A percentile compares a stretch with the other conserved stretches of the same genome.
Evolutionary conservation across 805 yeast genomes (phyloP).

Genomic region (Candida corydali): DNA sequence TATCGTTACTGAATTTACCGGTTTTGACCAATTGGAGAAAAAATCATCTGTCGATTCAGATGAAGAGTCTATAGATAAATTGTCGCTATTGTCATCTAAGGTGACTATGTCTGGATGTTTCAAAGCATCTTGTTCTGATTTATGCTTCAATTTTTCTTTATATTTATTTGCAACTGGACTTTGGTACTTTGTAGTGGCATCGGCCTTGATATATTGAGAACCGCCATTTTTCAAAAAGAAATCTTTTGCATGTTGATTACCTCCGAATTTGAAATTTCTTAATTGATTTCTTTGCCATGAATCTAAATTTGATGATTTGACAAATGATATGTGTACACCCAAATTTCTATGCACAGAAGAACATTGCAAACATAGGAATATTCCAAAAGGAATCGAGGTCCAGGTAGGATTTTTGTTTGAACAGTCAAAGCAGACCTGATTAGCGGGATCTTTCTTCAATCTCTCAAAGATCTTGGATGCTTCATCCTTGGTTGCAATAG

Average conservation of each 20-base stretch:
- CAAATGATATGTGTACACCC: constrained; percentile 96
- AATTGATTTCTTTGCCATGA: constrained; percentile 91
- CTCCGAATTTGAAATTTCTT: constrained; percentile 91
- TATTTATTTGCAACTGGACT: constrained; percentile 76
- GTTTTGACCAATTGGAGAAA: constrained; percentile 87
- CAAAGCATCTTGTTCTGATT: constrained; percentile 60
- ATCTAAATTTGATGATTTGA: constrained; percentile 86
- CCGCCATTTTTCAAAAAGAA: constrained; percentile 86
- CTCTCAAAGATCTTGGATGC: constrained; percentile 60
- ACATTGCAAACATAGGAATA: constrained; percentile 88
- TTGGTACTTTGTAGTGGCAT: constrained; percentile 75
- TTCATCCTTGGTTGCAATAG: constrained; percentile 65
- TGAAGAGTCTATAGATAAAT: constrained; percentile 23
- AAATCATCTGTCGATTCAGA: constrained; percentile 68
- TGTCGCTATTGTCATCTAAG: constrained; percentile 45
- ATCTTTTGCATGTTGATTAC: constrained; percentile 82
- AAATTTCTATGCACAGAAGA: constrained; percentile 92
- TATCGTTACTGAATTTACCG: constrained; percentile 45
- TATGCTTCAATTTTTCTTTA: constrained; percentile 71
- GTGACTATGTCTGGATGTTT: constrained; percentile 73
- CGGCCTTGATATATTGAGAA: constrained; percentile 53
- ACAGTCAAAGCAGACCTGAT: constrained; percentile 91
- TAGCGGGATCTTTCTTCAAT: constrained; percentile 63
- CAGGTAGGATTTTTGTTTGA: constrained; percentile 93
- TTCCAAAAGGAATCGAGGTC: constrained; percentile 97